Conservation (phyloP, 83 land plant genomes). For the Thuja plicata region DNA sequence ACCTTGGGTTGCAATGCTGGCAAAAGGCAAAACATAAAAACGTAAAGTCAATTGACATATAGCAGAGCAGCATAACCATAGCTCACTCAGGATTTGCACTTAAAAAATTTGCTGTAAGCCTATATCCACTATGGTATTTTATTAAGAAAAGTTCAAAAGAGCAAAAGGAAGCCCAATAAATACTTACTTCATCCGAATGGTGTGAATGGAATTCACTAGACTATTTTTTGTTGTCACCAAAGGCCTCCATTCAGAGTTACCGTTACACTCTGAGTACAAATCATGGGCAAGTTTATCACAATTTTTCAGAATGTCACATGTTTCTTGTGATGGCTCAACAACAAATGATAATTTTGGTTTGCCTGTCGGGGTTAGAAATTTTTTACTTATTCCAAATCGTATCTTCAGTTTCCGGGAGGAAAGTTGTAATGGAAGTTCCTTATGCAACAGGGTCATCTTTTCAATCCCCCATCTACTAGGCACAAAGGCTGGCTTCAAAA, state of each 20-base stretch:
- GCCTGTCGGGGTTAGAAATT: conserved; percentile 48
- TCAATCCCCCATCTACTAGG: conserved; percentile 30
- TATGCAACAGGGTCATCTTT: conserved; percentile 36
- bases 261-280: conserved; percentile 30
- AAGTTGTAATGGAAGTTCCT: conserved; percentile 34
- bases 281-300: conserved; percentile 43
- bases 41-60: background rate
- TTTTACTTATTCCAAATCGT: conserved; percentile 53
- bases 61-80: background rate
- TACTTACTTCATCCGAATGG: conserved; percentile 63
- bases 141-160: background rate
- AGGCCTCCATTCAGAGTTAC: conserved; percentile 65
- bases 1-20: conserved; percentile 47
- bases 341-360: conserved; percentile 59
- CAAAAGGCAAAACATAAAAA: background rate
- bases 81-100: background rate
- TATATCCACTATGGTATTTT: background rate
- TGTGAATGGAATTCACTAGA: conserved; percentile 24
- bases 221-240: conserved; percentile 35
- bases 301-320: conserved; percentile 46
- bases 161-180: background rate
- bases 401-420: conserved; percentile 31
- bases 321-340: conserved; percentile 40
- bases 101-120: background rate
- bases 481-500: conserved; percentile 26